A percentile compares a stretch with the other conserved stretches of the same genome.
Evolutionary conservation across 2,329 filamentous ascomycete genomes (phyloP).

Genomic region (Aspergillus texensis): DNA sequence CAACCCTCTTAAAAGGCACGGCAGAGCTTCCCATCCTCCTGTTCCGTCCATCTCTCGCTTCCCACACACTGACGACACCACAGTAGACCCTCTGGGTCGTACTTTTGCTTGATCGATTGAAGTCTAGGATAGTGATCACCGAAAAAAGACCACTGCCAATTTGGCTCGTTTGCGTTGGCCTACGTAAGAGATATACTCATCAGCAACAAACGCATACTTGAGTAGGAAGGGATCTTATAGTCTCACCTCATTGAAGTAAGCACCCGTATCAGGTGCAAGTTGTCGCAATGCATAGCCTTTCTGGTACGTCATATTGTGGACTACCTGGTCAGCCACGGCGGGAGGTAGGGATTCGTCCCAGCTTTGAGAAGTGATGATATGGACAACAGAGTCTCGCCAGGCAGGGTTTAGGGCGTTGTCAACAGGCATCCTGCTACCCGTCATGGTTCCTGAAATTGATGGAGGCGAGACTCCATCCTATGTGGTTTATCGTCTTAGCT

Average conservation of each 20-base stretch:
- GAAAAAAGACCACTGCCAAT: conserved; percentile 22
- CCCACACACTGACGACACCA: conserved; percentile 31
- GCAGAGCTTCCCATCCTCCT: background rate
- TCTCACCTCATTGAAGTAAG: conserved; percentile 33
- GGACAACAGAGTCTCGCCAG: conserved; percentile 20
- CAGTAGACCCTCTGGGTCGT: conserved; percentile 21
- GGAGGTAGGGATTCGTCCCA: conserved; percentile 17
- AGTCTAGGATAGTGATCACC: conserved; percentile 22
- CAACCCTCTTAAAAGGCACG: background rate
- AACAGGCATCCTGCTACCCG: conserved; percentile 12
- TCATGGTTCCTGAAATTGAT: conserved; percentile 21
- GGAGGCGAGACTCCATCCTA: conserved; percentile 15
- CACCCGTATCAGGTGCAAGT: conserved; percentile 28
- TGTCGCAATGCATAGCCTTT: conserved; percentile 25
- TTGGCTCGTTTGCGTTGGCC: conserved; percentile 19
- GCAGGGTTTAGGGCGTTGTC: conserved; percentile 22
- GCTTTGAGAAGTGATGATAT: conserved; percentile 15
- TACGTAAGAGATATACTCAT: background rate
- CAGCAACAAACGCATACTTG: background rate
- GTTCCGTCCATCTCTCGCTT: conserved; percentile 15
- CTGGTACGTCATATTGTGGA: conserved; percentile 18
- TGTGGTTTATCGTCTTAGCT: background rate
- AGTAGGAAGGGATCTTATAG: background rate
- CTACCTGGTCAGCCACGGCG: conserved; percentile 1
- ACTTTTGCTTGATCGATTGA: conserved; percentile 20